A percentile compares a stretch with the other conserved stretches of the same genome.
Evolutionary conservation across 2,329 filamentous ascomycete genomes (phyloP).

Genomic region (Ceratocystis diversiconidia): DNA sequence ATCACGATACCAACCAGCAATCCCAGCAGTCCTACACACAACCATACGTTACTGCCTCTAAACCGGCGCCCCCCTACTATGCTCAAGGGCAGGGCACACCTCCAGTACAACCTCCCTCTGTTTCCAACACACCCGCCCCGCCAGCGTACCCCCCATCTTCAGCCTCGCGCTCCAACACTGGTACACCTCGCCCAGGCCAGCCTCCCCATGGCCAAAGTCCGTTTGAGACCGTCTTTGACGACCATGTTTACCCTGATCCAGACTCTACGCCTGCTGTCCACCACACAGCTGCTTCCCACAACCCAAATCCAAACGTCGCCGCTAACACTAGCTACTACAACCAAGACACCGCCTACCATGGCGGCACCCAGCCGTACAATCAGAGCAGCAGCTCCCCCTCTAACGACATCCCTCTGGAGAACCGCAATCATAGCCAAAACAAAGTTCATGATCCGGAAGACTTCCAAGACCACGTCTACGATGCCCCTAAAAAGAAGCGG

Average conservation of each 20-base stretch:
- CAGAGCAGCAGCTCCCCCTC: slow-evolving; percentile 24
- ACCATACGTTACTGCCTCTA: slow-evolving; percentile 7
- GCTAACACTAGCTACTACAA: slow-evolving; percentile 22
- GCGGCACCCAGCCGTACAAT: slow-evolving; percentile 28
- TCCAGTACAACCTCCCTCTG: slow-evolving; percentile 8
- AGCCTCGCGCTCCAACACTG: slow-evolving; percentile 22
- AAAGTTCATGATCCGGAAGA: slow-evolving; percentile 26
- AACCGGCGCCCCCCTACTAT: slow-evolving; percentile 16
- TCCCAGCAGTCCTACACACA: slow-evolving; percentile 7
- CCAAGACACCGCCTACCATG: slow-evolving; percentile 45
- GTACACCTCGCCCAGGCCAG: slow-evolving; percentile 17
- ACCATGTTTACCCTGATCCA: slow-evolving; percentile 47
- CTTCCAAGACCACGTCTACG: slow-evolving; percentile 46
- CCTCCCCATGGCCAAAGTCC: slow-evolving; percentile 32
- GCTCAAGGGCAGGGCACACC: slow-evolving; percentile 14
- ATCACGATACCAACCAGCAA: slow-evolving; percentile 13
- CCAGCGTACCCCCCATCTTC: slow-evolving; percentile 17
- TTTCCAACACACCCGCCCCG: slow-evolving; percentile 7
- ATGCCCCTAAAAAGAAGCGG: slow-evolving; percentile 30
- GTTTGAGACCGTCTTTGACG: slow-evolving; percentile 54
- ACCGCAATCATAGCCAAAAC: slow-evolving; percentile 25
- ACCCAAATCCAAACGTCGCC: slow-evolving; percentile 22
- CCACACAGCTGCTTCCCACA: background rate
- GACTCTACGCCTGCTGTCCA: slow-evolving; percentile 11
- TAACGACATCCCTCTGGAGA: slow-evolving; percentile 45